Percentiles rank a stretch among this genome's conserved stretches.
These are phyloP conservation scores for Tricholoma hemisulphureum DNA, from an alignment of 768 basidiomycete genomes.

Conservation along the genomic window DNA sequence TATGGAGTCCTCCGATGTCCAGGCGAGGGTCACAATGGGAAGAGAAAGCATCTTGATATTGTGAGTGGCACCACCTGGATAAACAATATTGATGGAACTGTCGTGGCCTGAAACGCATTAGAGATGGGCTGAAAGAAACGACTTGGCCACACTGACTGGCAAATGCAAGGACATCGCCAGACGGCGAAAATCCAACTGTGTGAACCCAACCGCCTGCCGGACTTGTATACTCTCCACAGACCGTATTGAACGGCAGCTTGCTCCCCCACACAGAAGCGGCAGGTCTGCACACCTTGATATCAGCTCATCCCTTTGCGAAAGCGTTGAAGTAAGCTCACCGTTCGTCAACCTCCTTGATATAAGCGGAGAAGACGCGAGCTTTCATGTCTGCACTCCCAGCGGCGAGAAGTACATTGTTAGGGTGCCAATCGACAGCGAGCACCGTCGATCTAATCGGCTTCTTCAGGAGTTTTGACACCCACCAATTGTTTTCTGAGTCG, in stretches of 20 bases:
- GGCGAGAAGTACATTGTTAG: slow-evolving; percentile 96
- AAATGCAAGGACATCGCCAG: slow-evolving; percentile 92
- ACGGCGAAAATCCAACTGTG: slow-evolving; percentile 91
- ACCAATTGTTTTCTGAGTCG: slow-evolving; percentile 98
- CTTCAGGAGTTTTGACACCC: slow-evolving; percentile 96
- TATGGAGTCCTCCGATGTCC: slow-evolving; percentile 78
- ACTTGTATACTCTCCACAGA: slow-evolving; percentile 91
- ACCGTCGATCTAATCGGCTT: slow-evolving; percentile 97
- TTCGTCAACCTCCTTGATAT: slow-evolving; percentile 97
- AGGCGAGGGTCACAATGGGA: slow-evolving; percentile 82
- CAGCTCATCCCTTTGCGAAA: not conserved
- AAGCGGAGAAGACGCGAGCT: slow-evolving; percentile 95
- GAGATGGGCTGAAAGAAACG: not conserved
- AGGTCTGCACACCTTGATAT: slow-evolving; percentile 52
- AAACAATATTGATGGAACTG: slow-evolving; percentile 89
- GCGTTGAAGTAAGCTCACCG: slow-evolving; percentile 47
- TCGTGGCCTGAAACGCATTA: slow-evolving; percentile 72
- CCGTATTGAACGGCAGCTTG: slow-evolving; percentile 94
- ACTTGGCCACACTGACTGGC: slow-evolving; percentile 65
- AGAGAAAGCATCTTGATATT: slow-evolving; percentile 75
- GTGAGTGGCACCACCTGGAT: slow-evolving; percentile 78
- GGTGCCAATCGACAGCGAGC: slow-evolving; percentile 94
- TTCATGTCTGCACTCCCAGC: slow-evolving; percentile 98
- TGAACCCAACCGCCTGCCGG: slow-evolving; percentile 98
- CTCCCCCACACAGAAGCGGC: slow-evolving; percentile 94